A percentile compares a stretch with the other conserved stretches of the same genome.
phyloP scores from a whole-genome alignment of 2,329 filamentous ascomycete species.

The Dothideomycetes sp. region DNA sequence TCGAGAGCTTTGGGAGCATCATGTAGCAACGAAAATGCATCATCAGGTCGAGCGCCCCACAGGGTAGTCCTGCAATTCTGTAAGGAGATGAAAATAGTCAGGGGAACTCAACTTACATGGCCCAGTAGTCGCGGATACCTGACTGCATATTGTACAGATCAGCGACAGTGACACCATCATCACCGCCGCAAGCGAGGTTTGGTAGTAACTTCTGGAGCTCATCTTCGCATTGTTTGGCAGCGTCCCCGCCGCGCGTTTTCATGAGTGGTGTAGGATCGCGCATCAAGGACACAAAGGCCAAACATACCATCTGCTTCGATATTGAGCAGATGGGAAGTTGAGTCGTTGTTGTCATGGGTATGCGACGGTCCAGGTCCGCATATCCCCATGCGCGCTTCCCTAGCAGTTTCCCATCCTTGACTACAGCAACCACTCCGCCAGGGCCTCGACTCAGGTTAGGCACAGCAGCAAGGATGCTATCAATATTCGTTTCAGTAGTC shows the following conservation, averaged over 20 bases:
- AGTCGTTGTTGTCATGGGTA: conserved; percentile 29
- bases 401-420: conserved; percentile 35
- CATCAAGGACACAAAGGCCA: conserved; percentile 29
- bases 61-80: conserved; percentile 29
- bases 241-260: conserved; percentile 9
- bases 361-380: conserved; percentile 32
- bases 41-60: conserved; percentile 35
- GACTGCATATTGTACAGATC: conserved; percentile 36
- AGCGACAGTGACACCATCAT: conserved; percentile 28
- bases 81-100: conserved; percentile 14
- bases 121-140: conserved; percentile 40
- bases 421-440: conserved; percentile 34
- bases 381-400: conserved; percentile 36
- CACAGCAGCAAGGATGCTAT: conserved; percentile 5
- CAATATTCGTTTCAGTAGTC: background rate
- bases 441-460: conserved; percentile 27
- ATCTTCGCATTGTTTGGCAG: conserved; percentile 15
- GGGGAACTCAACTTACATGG: conserved; percentile 14
- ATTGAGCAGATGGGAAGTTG: conserved; percentile 40
- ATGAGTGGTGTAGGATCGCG: conserved; percentile 26
- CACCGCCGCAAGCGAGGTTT: conserved; percentile 18
- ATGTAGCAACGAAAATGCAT: conserved; percentile 30
- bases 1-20: conserved; percentile 23
- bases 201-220: conserved; percentile 27
- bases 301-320: conserved; percentile 38